Evolutionary conservation across 257 asterid genomes (phyloP).

Genomic region (Ophiorrhiza pumila): DNA sequence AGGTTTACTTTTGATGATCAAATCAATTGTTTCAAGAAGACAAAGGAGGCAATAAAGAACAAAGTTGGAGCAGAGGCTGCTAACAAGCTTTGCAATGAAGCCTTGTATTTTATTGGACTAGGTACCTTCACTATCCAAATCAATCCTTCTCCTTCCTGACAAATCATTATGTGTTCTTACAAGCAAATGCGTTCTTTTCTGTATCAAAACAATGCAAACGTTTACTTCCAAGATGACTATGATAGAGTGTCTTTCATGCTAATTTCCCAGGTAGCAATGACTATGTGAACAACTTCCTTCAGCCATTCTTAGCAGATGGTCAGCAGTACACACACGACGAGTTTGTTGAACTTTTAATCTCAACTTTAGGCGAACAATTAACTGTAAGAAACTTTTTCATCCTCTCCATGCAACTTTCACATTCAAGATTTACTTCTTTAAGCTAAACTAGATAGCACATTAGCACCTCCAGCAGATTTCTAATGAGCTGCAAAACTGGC

Average conservation of each 20-base stretch:
- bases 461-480: background rate
- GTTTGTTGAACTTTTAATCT: constrained; percentile 45
- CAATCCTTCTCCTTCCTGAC: background rate
- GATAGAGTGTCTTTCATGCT: constrained; percentile 2
- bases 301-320: constrained; percentile 61
- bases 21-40: constrained; percentile 47
- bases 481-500: background rate
- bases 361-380: constrained; percentile 60
- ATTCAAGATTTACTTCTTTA: no score
- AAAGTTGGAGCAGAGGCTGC: constrained; percentile 59
- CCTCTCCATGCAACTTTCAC: background rate
- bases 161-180: background rate
- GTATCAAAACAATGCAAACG: background rate
- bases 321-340: constrained; percentile 69
- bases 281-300: constrained; percentile 77
- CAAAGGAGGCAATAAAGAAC: constrained; percentile 46
- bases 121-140: constrained; percentile 31
- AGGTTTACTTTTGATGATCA: constrained; percentile 74
- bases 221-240: background rate
- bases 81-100: constrained; percentile 51
- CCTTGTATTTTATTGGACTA: constrained; percentile 59
- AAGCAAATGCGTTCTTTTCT: background rate
- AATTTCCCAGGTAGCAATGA: constrained; percentile 70
- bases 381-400: constrained; percentile 27
- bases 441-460: no score